Evolutionary conservation across 2,329 filamentous ascomycete species (phyloP), one percentile per base, ranked within the genome.

Genomic region (Aspergillus pseudoviridinutans): DNA sequence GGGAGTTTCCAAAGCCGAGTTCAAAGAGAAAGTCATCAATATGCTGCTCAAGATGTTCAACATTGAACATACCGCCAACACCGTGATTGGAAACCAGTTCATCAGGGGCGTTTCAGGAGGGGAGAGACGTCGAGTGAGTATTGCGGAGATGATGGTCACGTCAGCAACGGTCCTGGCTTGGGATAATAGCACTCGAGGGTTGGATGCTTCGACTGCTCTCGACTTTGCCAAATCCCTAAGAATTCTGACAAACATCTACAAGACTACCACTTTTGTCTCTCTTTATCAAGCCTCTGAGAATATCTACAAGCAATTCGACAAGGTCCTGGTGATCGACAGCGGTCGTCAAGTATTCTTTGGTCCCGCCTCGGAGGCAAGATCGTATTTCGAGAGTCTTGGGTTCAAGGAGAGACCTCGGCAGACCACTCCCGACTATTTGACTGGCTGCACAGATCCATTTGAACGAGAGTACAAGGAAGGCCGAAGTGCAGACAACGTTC

Each of bases 1-100:
- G 3, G 90, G 90, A 24, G 82, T 94, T 64, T 86, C 84, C 42
- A 89, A 89, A 71, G 72, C 76, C 5, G 86, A 89, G 17, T 93
- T 93, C 78, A 92, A 92, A 77, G 81, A 89, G 51, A 85, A 86
- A 64, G 86, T 95, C 57, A 79, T 92, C 59, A 82, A 85, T 20
- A 84, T 88, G 67, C 80, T 96, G 58, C 79, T 96, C 53, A 91
- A 90, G 68, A 94, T 95, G 89, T 95, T 96, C 80, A 94, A 93
- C 70, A 96, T 96, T 54, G 89, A 92, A 72, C 91, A 96, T 73
- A 95, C 91, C 0, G 83, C 85, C 53, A 84, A 92, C 70, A 97
- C 92, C 0, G 85, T 93, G 29, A 91, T 96, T 27, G 92, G 92
- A 7, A 89, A 94, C 61, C 84, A 85, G 0, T 91, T 93, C 61